These are phyloP conservation scores for Fusarium cyanostomum DNA, from an alignment of 2,329 filamentous ascomycete species.

Conservation along the genomic window DNA sequence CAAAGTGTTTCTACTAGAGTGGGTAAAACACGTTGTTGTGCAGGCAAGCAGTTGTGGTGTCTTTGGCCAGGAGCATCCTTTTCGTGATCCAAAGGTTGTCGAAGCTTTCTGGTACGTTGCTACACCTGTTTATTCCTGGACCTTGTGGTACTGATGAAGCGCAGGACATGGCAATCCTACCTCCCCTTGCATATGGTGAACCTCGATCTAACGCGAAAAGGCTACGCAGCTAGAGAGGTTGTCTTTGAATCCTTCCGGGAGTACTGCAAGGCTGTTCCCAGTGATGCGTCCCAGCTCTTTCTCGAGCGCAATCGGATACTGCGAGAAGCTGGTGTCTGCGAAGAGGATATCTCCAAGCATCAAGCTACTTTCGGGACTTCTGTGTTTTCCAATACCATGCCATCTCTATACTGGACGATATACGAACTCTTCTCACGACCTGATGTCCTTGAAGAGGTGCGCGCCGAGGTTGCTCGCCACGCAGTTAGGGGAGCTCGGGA, in stretches of 20 bases:
- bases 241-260: constrained; percentile 28
- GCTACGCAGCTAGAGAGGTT: constrained; percentile 27
- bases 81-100: constrained; percentile 23
- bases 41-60: constrained; percentile 35
- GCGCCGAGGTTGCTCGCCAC: constrained; percentile 5
- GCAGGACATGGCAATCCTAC: constrained; percentile 31
- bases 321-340: constrained; percentile 20
- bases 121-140: too few relatives aligned
- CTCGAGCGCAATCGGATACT: constrained; percentile 6
- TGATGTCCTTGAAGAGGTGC: constrained; percentile 20
- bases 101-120: constrained; percentile 26
- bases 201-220: constrained; percentile 23
- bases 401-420: constrained; percentile 28
- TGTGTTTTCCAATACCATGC: constrained; percentile 28
- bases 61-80: constrained; percentile 28
- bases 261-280: constrained; percentile 22
- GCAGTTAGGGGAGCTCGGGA: constrained; percentile 10
- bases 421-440: constrained; percentile 28
- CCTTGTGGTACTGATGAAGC: not conserved
- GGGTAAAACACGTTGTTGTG: constrained; percentile 21
- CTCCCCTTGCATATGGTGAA: constrained; percentile 16
- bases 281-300: constrained; percentile 24
- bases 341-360: constrained; percentile 29
- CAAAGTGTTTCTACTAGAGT: constrained; percentile 1
- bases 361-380: constrained; percentile 27